Evolutionary conservation across 495 filamentous ascomycete genomes (phyloP).

Genomic region (Penicillium canescens): DNA sequence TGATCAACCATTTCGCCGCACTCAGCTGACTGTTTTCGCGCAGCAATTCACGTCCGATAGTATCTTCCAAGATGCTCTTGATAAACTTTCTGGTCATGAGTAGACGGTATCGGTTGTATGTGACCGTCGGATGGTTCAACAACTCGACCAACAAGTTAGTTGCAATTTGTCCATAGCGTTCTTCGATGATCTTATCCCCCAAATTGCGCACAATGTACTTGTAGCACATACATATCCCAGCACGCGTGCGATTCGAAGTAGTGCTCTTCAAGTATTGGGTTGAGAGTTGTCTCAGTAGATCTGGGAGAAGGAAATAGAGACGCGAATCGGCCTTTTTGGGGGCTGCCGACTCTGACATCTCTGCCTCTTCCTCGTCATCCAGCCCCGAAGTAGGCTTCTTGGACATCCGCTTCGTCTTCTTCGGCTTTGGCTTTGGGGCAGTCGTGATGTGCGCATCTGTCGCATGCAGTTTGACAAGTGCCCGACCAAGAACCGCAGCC

Average conservation of each 20-base stretch:
- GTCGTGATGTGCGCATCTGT: constrained; percentile 54
- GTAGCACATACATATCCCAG: constrained; percentile 86
- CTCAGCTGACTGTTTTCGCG: constrained; percentile 84
- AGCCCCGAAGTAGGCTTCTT: constrained; percentile 67
- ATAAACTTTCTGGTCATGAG: constrained; percentile 84
- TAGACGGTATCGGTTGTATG: constrained; percentile 83
- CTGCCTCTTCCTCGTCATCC: constrained; percentile 72
- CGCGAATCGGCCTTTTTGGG: constrained; percentile 66
- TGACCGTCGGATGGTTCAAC: constrained; percentile 71
- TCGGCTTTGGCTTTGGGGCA: constrained; percentile 65
- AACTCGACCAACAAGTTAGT: constrained; percentile 80
- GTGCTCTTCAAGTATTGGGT: constrained; percentile 77
- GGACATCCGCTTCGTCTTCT: constrained; percentile 70
- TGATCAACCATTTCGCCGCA: constrained; percentile 79
- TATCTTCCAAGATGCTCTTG: constrained; percentile 78
- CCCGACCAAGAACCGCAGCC: constrained; percentile 79
- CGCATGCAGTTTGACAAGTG: constrained; percentile 78
- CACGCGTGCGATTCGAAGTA: constrained; percentile 76
- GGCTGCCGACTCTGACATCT: constrained; percentile 68
- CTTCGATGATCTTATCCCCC: constrained; percentile 74
- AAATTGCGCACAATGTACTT: constrained; percentile 73
- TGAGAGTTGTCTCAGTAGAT: constrained; percentile 80
- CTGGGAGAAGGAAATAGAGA: constrained; percentile 71
- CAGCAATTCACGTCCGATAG: constrained; percentile 78
- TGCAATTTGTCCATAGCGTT: constrained; percentile 75